Base-by-base conservation (phyloP, 192 early-diverging fungal species). In the Gryganskiella cystojenkinii region DNA sequence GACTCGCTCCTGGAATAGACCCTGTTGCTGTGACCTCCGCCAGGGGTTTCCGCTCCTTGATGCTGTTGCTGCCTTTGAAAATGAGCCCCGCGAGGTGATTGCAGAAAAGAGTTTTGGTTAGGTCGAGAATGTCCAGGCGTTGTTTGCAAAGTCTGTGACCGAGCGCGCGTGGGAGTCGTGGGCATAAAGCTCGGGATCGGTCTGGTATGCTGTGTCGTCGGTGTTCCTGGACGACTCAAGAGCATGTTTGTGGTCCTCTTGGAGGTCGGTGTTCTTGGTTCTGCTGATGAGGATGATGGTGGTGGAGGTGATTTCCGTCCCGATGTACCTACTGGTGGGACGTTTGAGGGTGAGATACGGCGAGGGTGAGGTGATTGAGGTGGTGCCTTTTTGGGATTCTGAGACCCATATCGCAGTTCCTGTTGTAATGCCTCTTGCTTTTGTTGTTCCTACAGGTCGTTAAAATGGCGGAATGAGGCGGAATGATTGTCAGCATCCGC, bases 1-100 rank as follows among this genome's bases (percentile, higher is more conserved):
- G 64, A 67, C 24, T 75, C 71, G 33, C 71, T 75, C 40, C 71
- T 61, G 2, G 71, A 75, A 59, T 78, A 64, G 34, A 59, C 25
- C n/a, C 61, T 69, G 35, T 28, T 42, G 0, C 49, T 50, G n/a
- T n/a, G n/a, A n/a, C n/a, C n/a, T n/a, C n/a, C n/a, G n/a, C n/a
- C n/a, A n/a, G n/a, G n/a, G n/a, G n/a, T n/a, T n/a, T n/a, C n/a
- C n/a, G n/a, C n/a, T n/a, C n/a, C n/a, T n/a, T n/a, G 2, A 22
- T 0, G 3, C 61, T 61, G 22, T 50, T 45, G n/a, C 2, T 68
- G 57, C 13, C 57, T 28, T n/a, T 63, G 60, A 6, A 62, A 4
- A 2, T 63, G 69, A n/a, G 55, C 20, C 15, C 52, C 9, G 19
- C 46, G 56, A 13, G 71, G 63, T 3, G 71, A 73, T 31, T 73